Percentiles rank a stretch among this genome's conserved stretches.
phyloP scores from a whole-genome alignment of 2,329 filamentous ascomycete species.

The Colletotrichum zoysiae region DNA sequence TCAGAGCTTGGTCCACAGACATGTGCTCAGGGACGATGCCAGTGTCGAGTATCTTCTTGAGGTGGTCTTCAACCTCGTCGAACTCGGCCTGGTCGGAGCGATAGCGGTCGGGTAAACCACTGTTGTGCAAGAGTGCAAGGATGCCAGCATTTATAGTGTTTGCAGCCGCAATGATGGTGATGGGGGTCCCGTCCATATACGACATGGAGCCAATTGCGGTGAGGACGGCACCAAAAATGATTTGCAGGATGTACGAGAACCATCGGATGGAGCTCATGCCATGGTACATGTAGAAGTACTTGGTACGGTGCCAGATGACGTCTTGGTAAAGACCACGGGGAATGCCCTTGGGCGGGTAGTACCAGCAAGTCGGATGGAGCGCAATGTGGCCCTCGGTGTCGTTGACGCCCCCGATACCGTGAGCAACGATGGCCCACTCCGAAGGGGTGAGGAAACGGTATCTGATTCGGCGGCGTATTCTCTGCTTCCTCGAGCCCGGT shows the following conservation, averaged over 20 bases:
- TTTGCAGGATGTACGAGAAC: conserved; percentile 62
- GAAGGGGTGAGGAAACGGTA: conserved; percentile 57
- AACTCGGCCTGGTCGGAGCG: conserved; percentile 64
- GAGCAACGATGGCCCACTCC: conserved; percentile 62
- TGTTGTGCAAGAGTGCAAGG: conserved; percentile 66
- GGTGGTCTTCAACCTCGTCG: conserved; percentile 61
- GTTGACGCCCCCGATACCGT: conserved; percentile 60
- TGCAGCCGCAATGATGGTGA: conserved; percentile 61
- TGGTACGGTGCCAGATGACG: conserved; percentile 58
- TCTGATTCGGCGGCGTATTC: conserved; percentile 27
- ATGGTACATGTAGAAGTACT: conserved; percentile 60
- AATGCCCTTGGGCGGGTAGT: conserved; percentile 63
- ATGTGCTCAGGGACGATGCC: conserved; percentile 58
- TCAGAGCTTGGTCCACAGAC: conserved; percentile 60
- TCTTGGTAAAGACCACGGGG: conserved; percentile 63
- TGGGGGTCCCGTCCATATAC: conserved; percentile 52
- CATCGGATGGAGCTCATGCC: conserved; percentile 57
- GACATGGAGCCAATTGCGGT: conserved; percentile 63
- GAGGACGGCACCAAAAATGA: conserved; percentile 62
- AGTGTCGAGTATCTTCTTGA: conserved; percentile 64
- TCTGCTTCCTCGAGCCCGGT: conserved; percentile 10
- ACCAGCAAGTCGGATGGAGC: conserved; percentile 56
- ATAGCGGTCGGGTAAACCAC: conserved; percentile 65
- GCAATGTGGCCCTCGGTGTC: conserved; percentile 59
- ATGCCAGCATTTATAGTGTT: conserved; percentile 65